Evolutionary conservation across 1,139 yeast genomes (phyloP).

Genomic region (Saccharomyces uvarum): DNA sequence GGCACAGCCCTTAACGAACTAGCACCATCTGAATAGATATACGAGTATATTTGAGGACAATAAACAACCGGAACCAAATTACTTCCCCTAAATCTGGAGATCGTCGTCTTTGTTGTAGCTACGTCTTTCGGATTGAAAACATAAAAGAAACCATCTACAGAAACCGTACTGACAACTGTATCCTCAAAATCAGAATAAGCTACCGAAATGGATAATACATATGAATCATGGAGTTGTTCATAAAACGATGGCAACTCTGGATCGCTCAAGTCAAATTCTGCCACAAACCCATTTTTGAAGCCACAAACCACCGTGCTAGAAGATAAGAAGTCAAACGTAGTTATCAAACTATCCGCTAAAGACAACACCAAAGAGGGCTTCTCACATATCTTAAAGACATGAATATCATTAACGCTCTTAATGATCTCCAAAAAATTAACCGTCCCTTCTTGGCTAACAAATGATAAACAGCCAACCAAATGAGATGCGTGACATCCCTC

Average conservation of each 20-base stretch:
- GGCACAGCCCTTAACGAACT: constrained; percentile 34
- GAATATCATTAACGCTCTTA: constrained; percentile 19
- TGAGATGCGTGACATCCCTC: constrained; percentile 32
- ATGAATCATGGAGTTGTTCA: constrained; percentile 42
- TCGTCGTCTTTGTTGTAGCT: constrained; percentile 32
- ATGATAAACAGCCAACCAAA: constrained; percentile 40
- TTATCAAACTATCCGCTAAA: constrained; percentile 34
- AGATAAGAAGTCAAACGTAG: constrained; percentile 51
- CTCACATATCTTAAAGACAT: constrained; percentile 29
- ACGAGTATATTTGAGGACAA: constrained; percentile 35
- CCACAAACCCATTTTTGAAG: constrained; percentile 55
- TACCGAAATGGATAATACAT: constrained; percentile 41
- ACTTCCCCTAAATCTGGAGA: constrained; percentile 34
- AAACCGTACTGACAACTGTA: constrained; percentile 39
- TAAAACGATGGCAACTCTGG: constrained; percentile 42
- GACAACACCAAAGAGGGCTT: constrained; percentile 25
- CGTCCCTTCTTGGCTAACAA: constrained; percentile 57
- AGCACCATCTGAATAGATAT: constrained; percentile 38
- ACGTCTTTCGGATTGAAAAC: constrained; percentile 40
- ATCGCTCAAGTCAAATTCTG: constrained; percentile 47
- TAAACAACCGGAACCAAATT: constrained; percentile 33
- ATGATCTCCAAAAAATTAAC: constrained; percentile 45
- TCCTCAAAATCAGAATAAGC: constrained; percentile 38
- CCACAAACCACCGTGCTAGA: constrained; percentile 51
- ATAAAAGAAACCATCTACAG: constrained; percentile 41